Percentiles rank a stretch among this genome's conserved stretches.
Evolutionary conservation across 495 filamentous ascomycete species (phyloP).

Genomic region (Clohesyomyces aquaticus): DNA sequence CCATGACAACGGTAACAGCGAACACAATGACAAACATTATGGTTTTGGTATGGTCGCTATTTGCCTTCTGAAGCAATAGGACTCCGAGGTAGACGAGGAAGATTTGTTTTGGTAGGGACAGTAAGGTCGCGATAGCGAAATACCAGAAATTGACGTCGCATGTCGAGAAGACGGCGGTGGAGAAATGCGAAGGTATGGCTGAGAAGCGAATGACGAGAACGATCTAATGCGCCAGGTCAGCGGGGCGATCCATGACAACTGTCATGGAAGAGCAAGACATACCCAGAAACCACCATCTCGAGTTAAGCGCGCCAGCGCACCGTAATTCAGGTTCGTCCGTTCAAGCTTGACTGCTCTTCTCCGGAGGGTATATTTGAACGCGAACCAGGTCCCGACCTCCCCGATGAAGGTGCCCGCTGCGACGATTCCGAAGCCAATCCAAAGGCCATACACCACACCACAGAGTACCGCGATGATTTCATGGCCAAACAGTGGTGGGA

Average conservation of each 20-base stretch:
- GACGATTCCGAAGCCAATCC: slow-evolving; percentile 31
- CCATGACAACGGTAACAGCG: slow-evolving; percentile 23
- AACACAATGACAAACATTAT: slow-evolving; percentile 27
- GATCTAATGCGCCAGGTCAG: too few relatives aligned
- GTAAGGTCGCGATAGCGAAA: slow-evolving; percentile 28
- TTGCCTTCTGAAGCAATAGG: slow-evolving; percentile 13
- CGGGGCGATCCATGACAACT: too few relatives aligned
- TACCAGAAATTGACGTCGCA: slow-evolving; percentile 33
- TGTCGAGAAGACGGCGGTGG: slow-evolving; percentile 30
- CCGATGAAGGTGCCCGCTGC: slow-evolving; percentile 33
- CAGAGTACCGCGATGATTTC: slow-evolving; percentile 30
- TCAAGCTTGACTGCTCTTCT: slow-evolving; percentile 20
- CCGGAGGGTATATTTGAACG: slow-evolving; percentile 26
- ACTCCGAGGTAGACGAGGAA: slow-evolving; percentile 36
- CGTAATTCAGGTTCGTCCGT: slow-evolving; percentile 32
- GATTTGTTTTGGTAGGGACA: slow-evolving; percentile 32
- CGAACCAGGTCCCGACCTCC: slow-evolving; percentile 34
- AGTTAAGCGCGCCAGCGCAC: slow-evolving; percentile 32
- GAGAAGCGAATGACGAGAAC: slow-evolving; percentile 27
- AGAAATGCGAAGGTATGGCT: slow-evolving; percentile 31
- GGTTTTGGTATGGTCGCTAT: slow-evolving; percentile 2
- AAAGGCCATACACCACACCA: slow-evolving; percentile 29
- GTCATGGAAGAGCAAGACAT: neutral
- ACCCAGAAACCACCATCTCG: slow-evolving; percentile 33
- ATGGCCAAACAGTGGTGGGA: slow-evolving; percentile 31